These are phyloP conservation scores for Kwoniella mangroviensis DNA, from an alignment of 768 basidiomycete genomes.

Conservation along the genomic window DNA sequence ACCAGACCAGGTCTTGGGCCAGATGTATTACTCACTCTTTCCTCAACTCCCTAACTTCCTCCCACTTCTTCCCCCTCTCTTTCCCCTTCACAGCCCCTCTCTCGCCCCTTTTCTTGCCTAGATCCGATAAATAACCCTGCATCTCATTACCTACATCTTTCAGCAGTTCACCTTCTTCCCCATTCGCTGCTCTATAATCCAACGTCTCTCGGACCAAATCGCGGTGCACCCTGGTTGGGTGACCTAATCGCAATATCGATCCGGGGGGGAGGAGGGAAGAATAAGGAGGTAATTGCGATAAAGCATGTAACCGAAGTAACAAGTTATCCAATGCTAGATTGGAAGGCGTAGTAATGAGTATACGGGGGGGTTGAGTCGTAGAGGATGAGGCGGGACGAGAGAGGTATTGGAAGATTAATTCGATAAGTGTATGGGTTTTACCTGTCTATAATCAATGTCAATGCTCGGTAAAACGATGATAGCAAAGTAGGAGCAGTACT, in stretches of 20 bases:
- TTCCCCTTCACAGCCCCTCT: constrained; percentile 64
- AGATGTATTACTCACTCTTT: constrained; percentile 72
- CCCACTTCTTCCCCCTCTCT: constrained; percentile 63
- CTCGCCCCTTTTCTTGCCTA: constrained; percentile 68
- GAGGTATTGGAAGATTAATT: constrained; percentile 77
- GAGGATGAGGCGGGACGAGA: constrained; percentile 24
- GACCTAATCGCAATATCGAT: constrained; percentile 82
- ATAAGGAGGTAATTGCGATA: constrained; percentile 28
- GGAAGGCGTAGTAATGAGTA: constrained; percentile 51
- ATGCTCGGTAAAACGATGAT: too few species aligned
- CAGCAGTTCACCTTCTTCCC: constrained; percentile 72
- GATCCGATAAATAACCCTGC: constrained; percentile 67
- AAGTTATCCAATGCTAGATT: constrained; percentile 88
- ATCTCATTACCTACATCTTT: constrained; percentile 89
- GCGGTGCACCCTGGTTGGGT: constrained; percentile 89
- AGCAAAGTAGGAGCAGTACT: too few species aligned
- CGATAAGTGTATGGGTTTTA: constrained; percentile 93
- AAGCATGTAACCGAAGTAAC: constrained; percentile 70
- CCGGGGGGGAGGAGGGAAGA: constrained; percentile 53
- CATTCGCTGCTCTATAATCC: constrained; percentile 58
- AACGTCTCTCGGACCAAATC: constrained; percentile 58
- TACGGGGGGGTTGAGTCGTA: constrained; percentile 34
- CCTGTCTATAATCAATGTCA: constrained; percentile 67
- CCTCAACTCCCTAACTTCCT: constrained; percentile 63
- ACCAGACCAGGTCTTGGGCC: too few species aligned